Base-by-base conservation (phyloP, 306 rosid genomes). In the Lagenaria siceraria region DNA sequence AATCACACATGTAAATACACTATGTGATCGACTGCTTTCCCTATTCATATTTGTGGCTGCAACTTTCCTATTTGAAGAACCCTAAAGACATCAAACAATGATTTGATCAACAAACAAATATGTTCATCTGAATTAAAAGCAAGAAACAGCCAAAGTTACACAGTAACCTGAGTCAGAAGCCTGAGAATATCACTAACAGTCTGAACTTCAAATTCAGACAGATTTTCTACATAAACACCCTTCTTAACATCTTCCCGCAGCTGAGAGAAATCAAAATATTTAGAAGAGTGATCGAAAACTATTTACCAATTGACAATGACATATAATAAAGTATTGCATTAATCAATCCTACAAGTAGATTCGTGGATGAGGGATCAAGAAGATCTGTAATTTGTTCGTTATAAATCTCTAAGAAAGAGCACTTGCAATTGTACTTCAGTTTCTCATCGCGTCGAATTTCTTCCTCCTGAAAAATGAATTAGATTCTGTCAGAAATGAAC, bases 31-130 rank as follows among this genome's bases (percentile, higher is more conserved):
- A 80, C 99, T 95, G 85, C 99, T 95, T 77, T 95, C 99, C 85
- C 99, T 88, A 70, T 95, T 95, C 99, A 95, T 95, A 66, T 95
- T 95, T 59, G 99, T 95, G 42, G 97, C 91, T 58, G 99, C 99
- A 81, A 95, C 99, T 86, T 88, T 95, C 83, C 99, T 86, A 88
- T 95, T 95, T 82, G 95, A 88, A 77, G 97, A 90, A 60, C 99
- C 99, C 99, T 95, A 70, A 46, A 85, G 21, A 68, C 78, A 78
- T 80, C 27, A 82, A 78, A 84, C 77, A 62, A 82, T 79, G 42
- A 60, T 73, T 86, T 66, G 80, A 74, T 79, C 35, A 80, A 75
- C 25, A 53, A 64, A 78, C 10, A 27, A 43, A 68, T 7, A 38
- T 13, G 77, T 40, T 21, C 21, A 49, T 15, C 53, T 81, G 77